Percentiles rank a stretch among this genome's conserved stretches.
Conservation (phyloP, 495 filamentous ascomycete species). For the Penicillium chermesinum region DNA sequence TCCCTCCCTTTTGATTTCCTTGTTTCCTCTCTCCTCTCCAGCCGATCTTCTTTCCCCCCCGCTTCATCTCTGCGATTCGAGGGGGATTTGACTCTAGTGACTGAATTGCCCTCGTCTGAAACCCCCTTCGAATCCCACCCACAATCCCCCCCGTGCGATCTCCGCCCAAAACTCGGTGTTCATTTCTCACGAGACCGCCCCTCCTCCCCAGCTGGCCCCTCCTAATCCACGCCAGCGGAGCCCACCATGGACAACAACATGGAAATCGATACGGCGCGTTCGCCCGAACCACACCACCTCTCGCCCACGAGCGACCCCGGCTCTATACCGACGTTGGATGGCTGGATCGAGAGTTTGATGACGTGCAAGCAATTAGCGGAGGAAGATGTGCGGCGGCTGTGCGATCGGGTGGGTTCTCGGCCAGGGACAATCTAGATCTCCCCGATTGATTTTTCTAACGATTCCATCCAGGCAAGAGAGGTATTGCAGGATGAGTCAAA, state of each 20-base stretch:
- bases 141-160: constrained; percentile 10
- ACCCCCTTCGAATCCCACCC: constrained; percentile 9
- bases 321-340: constrained; percentile 87
- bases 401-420: constrained; percentile 76
- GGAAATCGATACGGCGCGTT: constrained; percentile 79
- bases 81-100: constrained; percentile 8
- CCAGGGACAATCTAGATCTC: neutral
- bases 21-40: constrained; percentile 17
- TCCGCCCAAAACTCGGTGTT: constrained; percentile 12
- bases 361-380: constrained; percentile 96
- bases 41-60: constrained; percentile 8
- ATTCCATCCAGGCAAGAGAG: constrained; percentile 69
- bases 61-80: constrained; percentile 20
- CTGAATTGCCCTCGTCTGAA: constrained; percentile 17
- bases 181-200: constrained; percentile 42
- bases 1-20: constrained; percentile 27
- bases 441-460: constrained; percentile 3
- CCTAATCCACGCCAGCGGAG: constrained; percentile 21
- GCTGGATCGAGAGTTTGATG: constrained; percentile 99
- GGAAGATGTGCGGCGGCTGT: constrained; percentile 89
- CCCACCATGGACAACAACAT: constrained; percentile 90
- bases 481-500: constrained; percentile 97
- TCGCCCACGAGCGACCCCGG: constrained; percentile 72
- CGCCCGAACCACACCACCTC: constrained; percentile 73
- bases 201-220: constrained; percentile 33